phyloP scores from a whole-genome alignment of 2,329 filamentous ascomycete species.

The Xylaria sp. region DNA sequence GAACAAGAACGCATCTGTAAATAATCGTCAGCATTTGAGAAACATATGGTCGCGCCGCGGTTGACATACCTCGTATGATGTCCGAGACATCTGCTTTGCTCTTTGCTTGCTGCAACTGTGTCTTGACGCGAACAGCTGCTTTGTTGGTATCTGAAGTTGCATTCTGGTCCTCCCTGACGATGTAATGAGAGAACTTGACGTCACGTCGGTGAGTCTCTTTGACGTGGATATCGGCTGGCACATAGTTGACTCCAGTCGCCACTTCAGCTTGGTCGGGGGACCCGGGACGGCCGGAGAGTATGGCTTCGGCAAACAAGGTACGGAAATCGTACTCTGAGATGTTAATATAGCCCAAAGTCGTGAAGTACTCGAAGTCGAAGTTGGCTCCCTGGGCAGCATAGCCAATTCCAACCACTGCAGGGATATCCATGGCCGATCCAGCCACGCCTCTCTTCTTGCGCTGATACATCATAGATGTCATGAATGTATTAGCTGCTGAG shows the following conservation, averaged over 20 bases:
- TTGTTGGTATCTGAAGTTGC: neutral
- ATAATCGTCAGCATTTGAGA: neutral
- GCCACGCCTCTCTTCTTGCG: conserved; percentile 8
- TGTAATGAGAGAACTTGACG: conserved; percentile 5
- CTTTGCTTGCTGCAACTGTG: neutral
- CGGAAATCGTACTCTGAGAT: conserved; percentile 45
- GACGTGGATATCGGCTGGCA: conserved; percentile 3
- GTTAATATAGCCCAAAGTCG: conserved; percentile 4
- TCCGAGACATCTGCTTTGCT: conserved; percentile 2
- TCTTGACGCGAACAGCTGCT: neutral
- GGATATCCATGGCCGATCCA: conserved; percentile 22
- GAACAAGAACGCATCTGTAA: neutral
- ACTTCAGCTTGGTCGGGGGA: neutral
- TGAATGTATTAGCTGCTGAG: conserved; percentile 20
- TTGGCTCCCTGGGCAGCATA: neutral
- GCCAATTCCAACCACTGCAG: conserved; percentile 17
- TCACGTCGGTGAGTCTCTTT: conserved; percentile 1
- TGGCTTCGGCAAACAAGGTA: conserved; percentile 47
- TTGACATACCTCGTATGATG: conserved; percentile 1
- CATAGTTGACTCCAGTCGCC: conserved; percentile 1
- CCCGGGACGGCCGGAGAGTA: conserved; percentile 39
- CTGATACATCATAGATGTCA: conserved; percentile 16
- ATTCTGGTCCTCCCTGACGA: neutral
- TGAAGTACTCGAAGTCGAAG: neutral
- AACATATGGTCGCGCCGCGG: neutral